These are phyloP conservation scores for Amanita brunnescens DNA, from an alignment of 768 basidiomycete species.

Conservation along the genomic window DNA sequence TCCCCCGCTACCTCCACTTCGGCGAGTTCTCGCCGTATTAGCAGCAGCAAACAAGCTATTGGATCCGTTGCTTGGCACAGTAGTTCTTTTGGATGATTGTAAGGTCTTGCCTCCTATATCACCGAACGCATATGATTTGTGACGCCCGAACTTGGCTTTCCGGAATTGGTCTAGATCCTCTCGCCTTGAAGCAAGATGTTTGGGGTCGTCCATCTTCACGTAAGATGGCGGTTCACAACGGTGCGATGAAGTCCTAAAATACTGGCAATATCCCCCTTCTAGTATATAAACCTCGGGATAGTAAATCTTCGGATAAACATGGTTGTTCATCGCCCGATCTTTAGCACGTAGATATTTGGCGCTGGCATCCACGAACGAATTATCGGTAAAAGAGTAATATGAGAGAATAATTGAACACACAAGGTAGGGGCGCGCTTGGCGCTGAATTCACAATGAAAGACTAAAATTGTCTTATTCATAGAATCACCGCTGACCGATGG, in stretches of 20 bases:
- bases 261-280: slow-evolving; percentile 91
- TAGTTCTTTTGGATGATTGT: slow-evolving; percentile 54
- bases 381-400: neutral
- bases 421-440: slow-evolving; percentile 93
- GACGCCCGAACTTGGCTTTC: slow-evolving; percentile 77
- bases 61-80: slow-evolving; percentile 44
- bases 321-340: slow-evolving; percentile 84
- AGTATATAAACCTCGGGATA: slow-evolving; percentile 97
- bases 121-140: slow-evolving; percentile 91
- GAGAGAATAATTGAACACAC: slow-evolving; percentile 38
- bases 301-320: slow-evolving; percentile 84
- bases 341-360: slow-evolving; percentile 89
- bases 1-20: slow-evolving; percentile 31
- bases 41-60: slow-evolving; percentile 60
- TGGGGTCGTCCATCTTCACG: slow-evolving; percentile 92
- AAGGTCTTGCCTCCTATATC: slow-evolving; percentile 44
- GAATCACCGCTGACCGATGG: slow-evolving; percentile 70
- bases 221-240: slow-evolving; percentile 81
- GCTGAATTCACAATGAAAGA: slow-evolving; percentile 99
- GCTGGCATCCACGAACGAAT: slow-evolving; percentile 28
- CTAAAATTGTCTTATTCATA: slow-evolving; percentile 69
- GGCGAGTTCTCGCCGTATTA: slow-evolving; percentile 56
- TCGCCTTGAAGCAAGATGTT: slow-evolving; percentile 66
- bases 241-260: slow-evolving; percentile 57
- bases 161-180: slow-evolving; percentile 92